Conservation (phyloP, 306 rosid genomes). For the Vigna nakashimae region DNA sequence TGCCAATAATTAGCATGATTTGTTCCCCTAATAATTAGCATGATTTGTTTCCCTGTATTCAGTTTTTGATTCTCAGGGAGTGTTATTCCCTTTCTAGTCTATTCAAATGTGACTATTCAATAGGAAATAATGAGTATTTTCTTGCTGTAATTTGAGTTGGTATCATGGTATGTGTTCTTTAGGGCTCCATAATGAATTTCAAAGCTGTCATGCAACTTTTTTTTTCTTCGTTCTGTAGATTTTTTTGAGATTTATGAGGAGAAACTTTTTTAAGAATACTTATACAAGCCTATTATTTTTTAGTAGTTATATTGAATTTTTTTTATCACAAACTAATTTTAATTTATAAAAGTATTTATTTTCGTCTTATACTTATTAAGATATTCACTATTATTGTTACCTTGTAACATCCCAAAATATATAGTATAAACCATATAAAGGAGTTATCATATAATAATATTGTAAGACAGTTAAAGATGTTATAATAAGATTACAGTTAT, state of each 20-base stretch:
- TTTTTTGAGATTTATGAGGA: neutral
- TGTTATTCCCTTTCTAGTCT: neutral
- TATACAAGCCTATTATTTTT: no score
- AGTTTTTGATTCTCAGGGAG: neutral
- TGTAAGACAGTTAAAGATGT: no score
- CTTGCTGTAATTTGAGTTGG: neutral
- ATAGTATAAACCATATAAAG: no score
- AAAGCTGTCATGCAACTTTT: neutral
- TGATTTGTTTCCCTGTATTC: neutral
- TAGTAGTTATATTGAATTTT: no score
- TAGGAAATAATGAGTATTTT: neutral
- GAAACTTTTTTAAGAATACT: no score
- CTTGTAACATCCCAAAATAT: neutral
- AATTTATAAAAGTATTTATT: no score
- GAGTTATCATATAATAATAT: no score
- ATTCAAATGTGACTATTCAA: neutral
- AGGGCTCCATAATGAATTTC: neutral
- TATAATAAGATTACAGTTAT: no score
- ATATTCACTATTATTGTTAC: neutral
- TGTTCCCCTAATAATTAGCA: neutral
- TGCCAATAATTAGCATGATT: neutral
- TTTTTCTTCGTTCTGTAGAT: neutral
- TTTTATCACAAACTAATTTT: no score
- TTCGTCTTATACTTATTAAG: no score
- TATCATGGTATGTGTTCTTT: neutral